phyloP scores from a whole-genome alignment of 2,329 filamentous ascomycete genomes.

The Beauveria sp. region DNA sequence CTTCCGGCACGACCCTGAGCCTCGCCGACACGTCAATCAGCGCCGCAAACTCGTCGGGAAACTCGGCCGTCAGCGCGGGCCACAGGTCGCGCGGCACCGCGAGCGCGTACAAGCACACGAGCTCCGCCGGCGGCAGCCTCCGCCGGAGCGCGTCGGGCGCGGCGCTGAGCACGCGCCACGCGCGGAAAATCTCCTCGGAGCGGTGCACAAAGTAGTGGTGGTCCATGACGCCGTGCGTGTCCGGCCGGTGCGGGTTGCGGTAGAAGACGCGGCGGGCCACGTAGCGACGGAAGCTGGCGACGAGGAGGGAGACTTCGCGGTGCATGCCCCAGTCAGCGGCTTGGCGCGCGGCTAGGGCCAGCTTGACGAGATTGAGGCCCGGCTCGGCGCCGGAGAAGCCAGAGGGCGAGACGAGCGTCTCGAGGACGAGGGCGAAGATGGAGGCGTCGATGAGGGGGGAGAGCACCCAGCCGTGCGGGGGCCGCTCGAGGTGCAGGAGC shows the following conservation, averaged over 20 bases:
- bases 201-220: conserved; percentile 16
- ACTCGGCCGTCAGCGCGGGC: conserved; percentile 13
- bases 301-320: conserved; percentile 16
- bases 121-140: background rate
- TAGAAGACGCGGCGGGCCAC: conserved; percentile 17
- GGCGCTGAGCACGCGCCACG: conserved; percentile 13
- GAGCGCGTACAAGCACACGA: conserved; percentile 11
- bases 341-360: conserved; percentile 15
- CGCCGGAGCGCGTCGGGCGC: background rate
- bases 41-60: conserved; percentile 9
- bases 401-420: conserved; percentile 11
- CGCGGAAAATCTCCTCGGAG: conserved; percentile 20
- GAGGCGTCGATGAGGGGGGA: conserved; percentile 11
- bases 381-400: conserved; percentile 17
- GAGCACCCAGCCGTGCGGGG: conserved; percentile 10
- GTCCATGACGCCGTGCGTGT: conserved; percentile 18
- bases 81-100: conserved; percentile 12
- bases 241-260: conserved; percentile 23
- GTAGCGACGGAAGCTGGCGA: conserved; percentile 16
- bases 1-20: background rate
- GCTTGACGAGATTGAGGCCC: conserved; percentile 18
- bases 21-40: conserved; percentile 5
- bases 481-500: conserved; percentile 5
- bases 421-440: conserved; percentile 18
- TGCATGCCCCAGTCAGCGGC: conserved; percentile 15